Conservation (phyloP, 352 stramenopile species). For the Phytophthora brassicae region DNA sequence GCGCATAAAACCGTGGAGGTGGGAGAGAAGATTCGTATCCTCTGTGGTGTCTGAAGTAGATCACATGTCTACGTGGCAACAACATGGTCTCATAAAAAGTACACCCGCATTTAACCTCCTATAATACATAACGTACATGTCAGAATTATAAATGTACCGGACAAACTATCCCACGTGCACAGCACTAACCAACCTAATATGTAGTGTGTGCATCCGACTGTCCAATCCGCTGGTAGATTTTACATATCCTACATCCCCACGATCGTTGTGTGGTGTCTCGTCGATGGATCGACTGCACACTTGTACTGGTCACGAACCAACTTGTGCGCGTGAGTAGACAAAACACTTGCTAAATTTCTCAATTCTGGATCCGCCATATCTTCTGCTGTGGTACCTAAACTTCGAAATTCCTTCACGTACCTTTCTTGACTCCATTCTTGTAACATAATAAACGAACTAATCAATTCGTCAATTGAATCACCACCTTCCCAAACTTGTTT, state of each 20-base stretch:
- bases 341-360: not conserved
- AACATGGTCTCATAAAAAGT: conserved; percentile 8
- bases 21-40: conserved; percentile 7
- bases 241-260: too few species aligned
- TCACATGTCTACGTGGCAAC: conserved; percentile 8
- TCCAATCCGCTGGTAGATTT: too few species aligned
- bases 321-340: conserved; percentile 1
- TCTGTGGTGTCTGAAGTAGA: not conserved
- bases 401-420: conserved; percentile 13
- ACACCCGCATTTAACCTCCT: conserved; percentile 10
- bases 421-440: conserved; percentile 11
- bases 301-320: conserved; percentile 6
- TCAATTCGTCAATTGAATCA: conserved; percentile 5
- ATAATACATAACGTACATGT: too few species aligned
- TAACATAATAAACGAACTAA: conserved; percentile 10
- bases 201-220: too few species aligned
- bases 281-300: not conserved
- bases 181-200: not conserved
- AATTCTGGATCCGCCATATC: conserved; percentile 10
- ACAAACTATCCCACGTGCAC: not conserved
- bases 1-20: conserved; percentile 6
- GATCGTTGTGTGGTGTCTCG: not conserved
- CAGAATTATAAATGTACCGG: too few species aligned
- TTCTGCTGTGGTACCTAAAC: not conserved
- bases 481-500: conserved; percentile 1